These are phyloP conservation scores for Phialophora chinensis DNA, from an alignment of 2,329 filamentous ascomycete genomes.

Conservation along the genomic window DNA sequence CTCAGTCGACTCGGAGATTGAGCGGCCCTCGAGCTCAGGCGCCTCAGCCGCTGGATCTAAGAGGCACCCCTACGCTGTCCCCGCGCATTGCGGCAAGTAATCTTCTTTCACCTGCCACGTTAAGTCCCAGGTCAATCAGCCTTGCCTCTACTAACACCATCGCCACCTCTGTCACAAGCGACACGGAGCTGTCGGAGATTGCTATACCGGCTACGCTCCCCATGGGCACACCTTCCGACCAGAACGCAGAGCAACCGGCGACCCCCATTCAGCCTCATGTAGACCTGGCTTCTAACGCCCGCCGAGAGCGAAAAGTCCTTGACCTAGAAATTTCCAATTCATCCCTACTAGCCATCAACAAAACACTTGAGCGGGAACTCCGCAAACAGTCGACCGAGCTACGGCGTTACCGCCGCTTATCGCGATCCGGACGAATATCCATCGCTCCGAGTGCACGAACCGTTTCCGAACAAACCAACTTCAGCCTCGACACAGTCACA, in stretches of 20 bases:
- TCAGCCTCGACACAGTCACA: constrained; percentile 54
- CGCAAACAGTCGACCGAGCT: constrained; percentile 89
- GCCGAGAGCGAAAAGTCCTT: constrained; percentile 90
- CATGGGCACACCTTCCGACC: constrained; percentile 9
- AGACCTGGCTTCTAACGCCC: constrained; percentile 83
- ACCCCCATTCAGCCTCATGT: constrained; percentile 41
- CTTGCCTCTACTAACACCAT: constrained; percentile 36
- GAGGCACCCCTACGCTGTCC: constrained; percentile 13
- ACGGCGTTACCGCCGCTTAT: constrained; percentile 83
- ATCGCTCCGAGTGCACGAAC: constrained; percentile 49
- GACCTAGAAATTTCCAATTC: constrained; percentile 97
- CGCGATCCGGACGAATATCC: constrained; percentile 77
- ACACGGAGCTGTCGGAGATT: constrained; percentile 30
- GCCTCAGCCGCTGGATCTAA: constrained; percentile 28
- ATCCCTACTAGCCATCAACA: constrained; percentile 91
- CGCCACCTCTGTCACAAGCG: constrained; percentile 32
- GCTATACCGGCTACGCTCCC: constrained; percentile 12
- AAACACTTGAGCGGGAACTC: constrained; percentile 87
- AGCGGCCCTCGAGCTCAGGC: constrained; percentile 15
- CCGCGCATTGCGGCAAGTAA: constrained; percentile 17
- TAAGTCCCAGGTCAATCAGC: constrained; percentile 38
- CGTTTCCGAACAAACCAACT: constrained; percentile 53
- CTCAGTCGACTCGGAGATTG: constrained; percentile 11
- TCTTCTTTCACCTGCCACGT: constrained; percentile 30
- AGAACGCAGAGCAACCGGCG: constrained; percentile 47